Conservation (phyloP, 176 grass and related monocot species). For the Zea luxurians region DNA sequence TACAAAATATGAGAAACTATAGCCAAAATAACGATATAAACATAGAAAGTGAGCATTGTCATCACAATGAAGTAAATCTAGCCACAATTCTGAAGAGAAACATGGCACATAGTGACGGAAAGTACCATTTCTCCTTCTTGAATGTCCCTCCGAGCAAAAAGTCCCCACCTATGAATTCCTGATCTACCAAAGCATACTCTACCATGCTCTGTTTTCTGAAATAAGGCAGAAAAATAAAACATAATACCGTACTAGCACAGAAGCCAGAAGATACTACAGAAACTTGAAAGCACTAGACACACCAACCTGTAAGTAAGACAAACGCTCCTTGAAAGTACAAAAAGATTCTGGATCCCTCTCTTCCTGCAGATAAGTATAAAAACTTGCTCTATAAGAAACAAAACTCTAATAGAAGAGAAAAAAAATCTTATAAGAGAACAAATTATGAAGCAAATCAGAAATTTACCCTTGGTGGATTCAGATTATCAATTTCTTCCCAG, state of each 20-base stretch:
- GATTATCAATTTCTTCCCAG: slow-evolving; percentile 63
- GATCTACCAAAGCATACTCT: slow-evolving; percentile 99
- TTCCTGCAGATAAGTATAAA: slow-evolving; percentile 52
- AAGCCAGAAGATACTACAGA: background rate
- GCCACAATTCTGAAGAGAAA: slow-evolving; percentile 16
- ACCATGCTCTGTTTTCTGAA: slow-evolving; percentile 85
- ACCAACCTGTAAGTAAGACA: slow-evolving; percentile 84
- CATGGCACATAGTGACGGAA: background rate
- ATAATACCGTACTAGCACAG: slow-evolving; percentile 22
- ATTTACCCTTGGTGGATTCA: slow-evolving; percentile 83
- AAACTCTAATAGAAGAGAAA: background rate
- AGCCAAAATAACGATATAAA: background rate
- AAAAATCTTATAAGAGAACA: slow-evolving; percentile 19
- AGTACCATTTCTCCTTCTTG: slow-evolving; percentile 99
- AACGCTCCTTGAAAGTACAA: slow-evolving; percentile 90
- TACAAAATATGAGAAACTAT: background rate
- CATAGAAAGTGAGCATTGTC: slow-evolving; percentile 6
- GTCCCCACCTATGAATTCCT: slow-evolving; percentile 98
- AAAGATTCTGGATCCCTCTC: slow-evolving; percentile 89
- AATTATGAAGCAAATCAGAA: slow-evolving; percentile 24
- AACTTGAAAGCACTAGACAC: slow-evolving; percentile 5
- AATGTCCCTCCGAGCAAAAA: slow-evolving; percentile 86
- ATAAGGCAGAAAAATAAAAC: slow-evolving; percentile 27
- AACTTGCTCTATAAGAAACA: slow-evolving; percentile 32
- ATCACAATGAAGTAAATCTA: slow-evolving; percentile 24